Evolutionary conservation across 176 grass and related monocot species (phyloP).

Genomic region (Eremochloa ophiuroides): DNA sequence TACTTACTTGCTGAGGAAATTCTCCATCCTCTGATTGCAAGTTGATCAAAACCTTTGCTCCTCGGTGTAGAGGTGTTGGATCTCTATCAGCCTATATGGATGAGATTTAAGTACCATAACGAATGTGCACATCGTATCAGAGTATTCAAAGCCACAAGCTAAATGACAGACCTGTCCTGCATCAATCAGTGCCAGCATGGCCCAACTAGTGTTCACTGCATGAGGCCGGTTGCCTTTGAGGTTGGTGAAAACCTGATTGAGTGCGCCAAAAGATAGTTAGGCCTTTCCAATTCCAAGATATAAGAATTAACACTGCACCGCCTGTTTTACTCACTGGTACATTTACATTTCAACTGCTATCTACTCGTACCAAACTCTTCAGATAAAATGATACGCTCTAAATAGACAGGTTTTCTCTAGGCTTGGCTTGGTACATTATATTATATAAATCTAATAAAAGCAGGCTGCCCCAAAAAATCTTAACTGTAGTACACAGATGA

Average conservation of each 20-base stretch:
- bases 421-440: neutral
- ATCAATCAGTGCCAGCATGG: slow-evolving; percentile 76
- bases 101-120: neutral
- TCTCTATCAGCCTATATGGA: slow-evolving; percentile 69
- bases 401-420: neutral
- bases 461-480: neutral
- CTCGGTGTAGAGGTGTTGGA: slow-evolving; percentile 61
- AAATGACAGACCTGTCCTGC: slow-evolving; percentile 71
- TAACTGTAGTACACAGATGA: neutral
- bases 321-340: neutral
- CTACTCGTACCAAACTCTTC: neutral
- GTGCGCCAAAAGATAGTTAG: neutral
- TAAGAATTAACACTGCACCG: neutral
- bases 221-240: slow-evolving; percentile 70
- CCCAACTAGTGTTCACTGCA: slow-evolving; percentile 90
- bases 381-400: neutral
- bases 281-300: neutral
- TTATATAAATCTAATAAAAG: neutral
- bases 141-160: neutral
- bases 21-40: slow-evolving; percentile 76
- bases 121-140: neutral
- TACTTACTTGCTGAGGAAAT: slow-evolving; percentile 92
- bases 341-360: neutral
- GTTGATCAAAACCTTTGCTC: slow-evolving; percentile 74
- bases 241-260: slow-evolving; percentile 87